Percentiles rank a stretch among this genome's conserved stretches.
Conservation (phyloP, 768 basidiomycete species). For the Phanerodontia chrysosporium region DNA sequence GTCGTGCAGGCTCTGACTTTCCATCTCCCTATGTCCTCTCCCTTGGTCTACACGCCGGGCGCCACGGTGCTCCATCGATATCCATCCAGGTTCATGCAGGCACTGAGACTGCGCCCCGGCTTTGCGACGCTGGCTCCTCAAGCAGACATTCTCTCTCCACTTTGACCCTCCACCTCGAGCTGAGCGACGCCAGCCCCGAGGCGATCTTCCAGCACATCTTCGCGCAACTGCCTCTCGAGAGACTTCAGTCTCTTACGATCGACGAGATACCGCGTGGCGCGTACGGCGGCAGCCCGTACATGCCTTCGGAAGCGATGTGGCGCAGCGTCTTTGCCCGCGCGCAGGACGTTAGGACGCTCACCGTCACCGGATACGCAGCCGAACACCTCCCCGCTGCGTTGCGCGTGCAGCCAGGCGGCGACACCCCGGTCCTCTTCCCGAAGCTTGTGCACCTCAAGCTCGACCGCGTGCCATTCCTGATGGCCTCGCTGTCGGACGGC, state of each 20-base stretch:
- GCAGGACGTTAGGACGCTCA: neutral
- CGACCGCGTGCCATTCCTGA: neutral
- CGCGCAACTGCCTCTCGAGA: neutral
- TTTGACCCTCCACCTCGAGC: neutral
- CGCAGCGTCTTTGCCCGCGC: neutral
- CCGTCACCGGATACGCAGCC: neutral
- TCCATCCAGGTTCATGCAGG: too few relatives aligned
- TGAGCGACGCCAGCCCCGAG: neutral
- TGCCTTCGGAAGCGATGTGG: neutral
- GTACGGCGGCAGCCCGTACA: neutral
- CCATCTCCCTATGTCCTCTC: neutral
- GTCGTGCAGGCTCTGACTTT: neutral
- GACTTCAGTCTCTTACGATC: neutral
- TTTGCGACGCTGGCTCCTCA: too few relatives aligned
- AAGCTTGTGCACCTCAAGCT: neutral
- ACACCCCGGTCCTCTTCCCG: neutral
- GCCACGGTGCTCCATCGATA: neutral
- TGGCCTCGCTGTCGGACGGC: neutral
- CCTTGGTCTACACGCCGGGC: neutral
- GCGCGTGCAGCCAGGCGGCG: neutral
- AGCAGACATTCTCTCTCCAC: too few relatives aligned
- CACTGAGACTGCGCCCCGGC: neutral
- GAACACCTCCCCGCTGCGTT: neutral
- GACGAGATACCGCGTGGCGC: neutral
- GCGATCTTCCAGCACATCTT: neutral